These are phyloP conservation scores for Abrus precatorius DNA, from an alignment of 306 rosid species.

Conservation along the genomic window DNA sequence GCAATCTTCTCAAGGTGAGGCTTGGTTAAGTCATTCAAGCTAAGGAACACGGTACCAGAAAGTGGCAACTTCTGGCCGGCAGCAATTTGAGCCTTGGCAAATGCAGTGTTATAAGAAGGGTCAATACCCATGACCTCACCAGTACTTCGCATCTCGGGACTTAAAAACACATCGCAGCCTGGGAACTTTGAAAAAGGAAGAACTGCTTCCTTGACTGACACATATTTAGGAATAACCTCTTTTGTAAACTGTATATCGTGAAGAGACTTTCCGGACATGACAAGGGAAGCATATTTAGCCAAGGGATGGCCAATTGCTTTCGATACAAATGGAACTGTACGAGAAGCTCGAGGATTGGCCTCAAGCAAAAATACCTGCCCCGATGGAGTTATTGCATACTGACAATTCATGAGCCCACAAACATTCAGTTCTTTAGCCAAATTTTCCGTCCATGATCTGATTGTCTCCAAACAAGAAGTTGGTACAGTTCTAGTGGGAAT, in stretches of 20 bases:
- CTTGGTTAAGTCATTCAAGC: slow-evolving; percentile 89
- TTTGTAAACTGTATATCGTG: slow-evolving; percentile 75
- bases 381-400: slow-evolving; percentile 84
- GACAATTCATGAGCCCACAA: slow-evolving; percentile 97
- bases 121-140: slow-evolving; percentile 99
- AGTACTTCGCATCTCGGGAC: slow-evolving; percentile 99
- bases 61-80: slow-evolving; percentile 88
- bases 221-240: slow-evolving; percentile 87
- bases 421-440: slow-evolving; percentile 85
- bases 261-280: slow-evolving; percentile 96
- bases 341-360: slow-evolving; percentile 96
- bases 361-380: slow-evolving; percentile 90
- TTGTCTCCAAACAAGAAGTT: slow-evolving; percentile 76
- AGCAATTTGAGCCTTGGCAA: slow-evolving; percentile 97
- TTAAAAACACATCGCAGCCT: slow-evolving; percentile 88
- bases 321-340: slow-evolving; percentile 95
- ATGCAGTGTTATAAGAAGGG: slow-evolving; percentile 75
- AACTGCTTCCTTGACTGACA: slow-evolving; percentile 97
- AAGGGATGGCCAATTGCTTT: slow-evolving; percentile 96
- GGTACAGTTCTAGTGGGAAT: slow-evolving; percentile 86
- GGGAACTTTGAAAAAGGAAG: slow-evolving; percentile 97
- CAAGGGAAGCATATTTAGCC: slow-evolving; percentile 97
- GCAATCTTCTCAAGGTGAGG: slow-evolving; percentile 89
- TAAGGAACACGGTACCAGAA: slow-evolving; percentile 88
- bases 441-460: slow-evolving; percentile 87